Base-by-base conservation (phyloP, 805 yeast genomes). In the Nakazawaea peltata region DNA sequence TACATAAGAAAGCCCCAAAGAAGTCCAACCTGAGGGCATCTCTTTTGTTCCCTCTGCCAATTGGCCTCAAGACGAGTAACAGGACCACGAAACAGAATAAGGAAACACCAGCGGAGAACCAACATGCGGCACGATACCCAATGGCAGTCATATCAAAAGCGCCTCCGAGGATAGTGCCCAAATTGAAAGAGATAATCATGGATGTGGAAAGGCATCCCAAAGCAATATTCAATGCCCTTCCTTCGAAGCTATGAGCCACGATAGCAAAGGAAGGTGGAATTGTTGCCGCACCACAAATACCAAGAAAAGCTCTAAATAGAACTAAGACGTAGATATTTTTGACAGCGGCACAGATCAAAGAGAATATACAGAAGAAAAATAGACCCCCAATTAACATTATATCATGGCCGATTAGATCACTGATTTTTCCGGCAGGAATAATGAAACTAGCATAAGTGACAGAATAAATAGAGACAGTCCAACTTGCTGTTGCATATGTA, bases 81-180 rank as follows among this genome's bases (percentile, higher is more conserved):
- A n/a, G n/a, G n/a, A n/a, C n/a, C n/a, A 0, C 55, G 37, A 10
- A 50, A 39, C 2, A 48, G 17, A 3, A 53, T 39, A 9, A 47
- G 33, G 0, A 51, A 9, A 7, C 48, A 24, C 8, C 54, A 38
- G 4, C 51, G 26, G 1, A 59, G 68, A 51, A 62, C 63, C 1
- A 56, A 49, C 21, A 65, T 50, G 34, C 51, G 1, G 63, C 63
- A 32, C 57, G 55, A 42, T 66, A 66, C 1, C 71, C 73, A 34
- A 63, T 45, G 4, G 34, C 28, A 2, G 67, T 49, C 19, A 41
- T 36, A 1, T 61, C 46, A 33, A 67, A 68, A 0, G 69, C 73
- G 32, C 74, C 73, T 19, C 74, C 73, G 2, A 67, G 26, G 9
- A 67, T 37, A 3, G 52, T 42, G 5, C 71, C 74, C 9, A 65